Percentiles rank a stretch among this genome's conserved stretches.
Evolutionary conservation across 495 filamentous ascomycete species (phyloP).

Genomic region (Bombardia bombarda): DNA sequence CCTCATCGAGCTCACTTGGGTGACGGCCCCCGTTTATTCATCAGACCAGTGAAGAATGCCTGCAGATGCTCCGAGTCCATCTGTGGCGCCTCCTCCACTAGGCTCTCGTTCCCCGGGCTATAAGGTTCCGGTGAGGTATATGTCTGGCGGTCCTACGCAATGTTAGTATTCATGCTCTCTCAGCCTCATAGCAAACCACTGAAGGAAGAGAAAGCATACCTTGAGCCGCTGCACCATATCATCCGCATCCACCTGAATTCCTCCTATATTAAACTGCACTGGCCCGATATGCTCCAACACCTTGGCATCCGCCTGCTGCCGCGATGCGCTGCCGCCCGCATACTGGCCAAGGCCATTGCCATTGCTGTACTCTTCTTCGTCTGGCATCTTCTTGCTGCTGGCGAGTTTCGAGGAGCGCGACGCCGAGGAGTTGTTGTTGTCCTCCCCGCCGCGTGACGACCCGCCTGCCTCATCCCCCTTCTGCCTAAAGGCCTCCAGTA

Average conservation of each 20-base stretch:
- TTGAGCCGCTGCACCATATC: constrained; percentile 86
- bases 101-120: constrained; percentile 20
- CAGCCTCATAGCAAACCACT: neutral
- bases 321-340: constrained; percentile 13
- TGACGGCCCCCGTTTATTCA: constrained; percentile 32
- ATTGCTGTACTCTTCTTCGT: neutral
- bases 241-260: constrained; percentile 93
- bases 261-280: constrained; percentile 95
- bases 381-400: constrained; percentile 5
- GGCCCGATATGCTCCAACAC: constrained; percentile 89
- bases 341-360: neutral
- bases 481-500: constrained; percentile 57
- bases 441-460: too few species aligned
- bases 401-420: constrained; percentile 19
- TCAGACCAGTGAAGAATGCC: constrained; percentile 41
- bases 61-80: constrained; percentile 42
- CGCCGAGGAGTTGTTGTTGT: constrained; percentile 47
- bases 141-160: constrained; percentile 40
- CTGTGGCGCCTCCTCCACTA: constrained; percentile 22
- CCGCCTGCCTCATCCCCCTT: constrained; percentile 57
- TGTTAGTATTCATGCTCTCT: too few species aligned
- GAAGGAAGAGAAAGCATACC: constrained; percentile 37
- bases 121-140: constrained; percentile 30
- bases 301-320: constrained; percentile 39
- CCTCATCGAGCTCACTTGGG: too few species aligned